Evolutionary conservation across 2,329 filamentous ascomycete genomes (phyloP).

Genomic region (Verticillium nonalfalfae): DNA sequence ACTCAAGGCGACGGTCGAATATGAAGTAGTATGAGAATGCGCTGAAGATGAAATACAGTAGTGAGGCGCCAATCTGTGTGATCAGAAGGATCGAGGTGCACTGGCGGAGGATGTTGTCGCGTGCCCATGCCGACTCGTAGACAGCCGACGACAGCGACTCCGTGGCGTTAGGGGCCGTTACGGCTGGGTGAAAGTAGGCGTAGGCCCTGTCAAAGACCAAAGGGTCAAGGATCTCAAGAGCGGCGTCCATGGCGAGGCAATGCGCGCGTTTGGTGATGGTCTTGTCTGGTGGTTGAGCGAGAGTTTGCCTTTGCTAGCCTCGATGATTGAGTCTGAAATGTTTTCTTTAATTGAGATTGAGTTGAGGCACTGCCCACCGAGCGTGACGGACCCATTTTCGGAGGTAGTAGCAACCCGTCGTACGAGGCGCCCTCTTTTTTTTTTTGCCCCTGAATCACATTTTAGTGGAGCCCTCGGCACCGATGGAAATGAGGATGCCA

Average conservation of each 20-base stretch:
- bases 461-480: too few species aligned
- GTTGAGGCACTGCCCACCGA: too few species aligned
- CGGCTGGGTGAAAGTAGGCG: constrained; percentile 26
- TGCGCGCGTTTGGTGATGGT: too few species aligned
- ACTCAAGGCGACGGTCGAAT: constrained; percentile 36
- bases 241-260: constrained; percentile 24
- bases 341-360: too few species aligned
- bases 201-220: constrained; percentile 32
- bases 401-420: too few species aligned
- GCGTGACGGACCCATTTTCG: too few species aligned
- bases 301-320: too few species aligned
- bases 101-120: constrained; percentile 34
- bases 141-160: neutral
- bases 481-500: too few species aligned
- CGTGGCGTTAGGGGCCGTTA: constrained; percentile 6
- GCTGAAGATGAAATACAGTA: constrained; percentile 59
- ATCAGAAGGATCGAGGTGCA: constrained; percentile 28
- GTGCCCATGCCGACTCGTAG: constrained; percentile 24
- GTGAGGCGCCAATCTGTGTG: constrained; percentile 27
- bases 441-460: too few species aligned
- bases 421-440: too few species aligned
- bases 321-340: too few species aligned
- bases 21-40: constrained; percentile 68
- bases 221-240: constrained; percentile 33
- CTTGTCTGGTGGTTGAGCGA: too few species aligned